Evolutionary conservation across 257 asterid species (phyloP).

Genomic region (Apocynum venetum): DNA sequence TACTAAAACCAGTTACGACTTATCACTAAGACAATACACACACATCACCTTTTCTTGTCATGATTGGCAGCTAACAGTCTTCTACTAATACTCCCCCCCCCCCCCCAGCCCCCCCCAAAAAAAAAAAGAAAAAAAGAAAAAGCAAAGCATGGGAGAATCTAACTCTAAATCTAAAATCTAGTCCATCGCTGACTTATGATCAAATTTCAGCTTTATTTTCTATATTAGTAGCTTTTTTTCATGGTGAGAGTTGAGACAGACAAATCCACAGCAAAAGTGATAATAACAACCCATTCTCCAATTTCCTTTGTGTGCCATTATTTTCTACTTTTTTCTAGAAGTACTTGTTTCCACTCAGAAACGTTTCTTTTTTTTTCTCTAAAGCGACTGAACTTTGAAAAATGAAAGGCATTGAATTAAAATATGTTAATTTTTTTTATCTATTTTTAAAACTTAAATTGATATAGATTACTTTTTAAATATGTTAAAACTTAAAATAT

Average conservation of each 20-base stretch:
- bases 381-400: not conserved
- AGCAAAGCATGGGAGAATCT: not conserved
- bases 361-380: not conserved
- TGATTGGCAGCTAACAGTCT: constrained; percentile 1
- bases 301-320: constrained; percentile 10
- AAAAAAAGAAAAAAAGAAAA: not conserved
- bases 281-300: constrained; percentile 1
- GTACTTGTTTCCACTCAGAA: not conserved
- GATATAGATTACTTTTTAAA: too few relatives aligned
- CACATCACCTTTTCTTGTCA: constrained; percentile 10
- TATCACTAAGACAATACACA: constrained; percentile 6
- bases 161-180: not conserved
- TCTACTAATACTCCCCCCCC: not conserved
- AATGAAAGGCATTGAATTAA: too few relatives aligned
- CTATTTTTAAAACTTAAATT: too few relatives aligned
- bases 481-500: too few relatives aligned
- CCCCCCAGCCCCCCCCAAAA: not conserved
- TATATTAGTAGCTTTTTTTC: not conserved
- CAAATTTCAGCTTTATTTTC: not conserved
- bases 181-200: constrained; percentile 21
- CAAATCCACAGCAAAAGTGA: constrained; percentile 14
- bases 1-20: not conserved
- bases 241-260: not conserved
- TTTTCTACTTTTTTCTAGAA: constrained; percentile 11
- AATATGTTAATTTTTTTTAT: too few relatives aligned